Base-by-base conservation (phyloP, 345 rosid genomes). In the Populus deltoides region DNA sequence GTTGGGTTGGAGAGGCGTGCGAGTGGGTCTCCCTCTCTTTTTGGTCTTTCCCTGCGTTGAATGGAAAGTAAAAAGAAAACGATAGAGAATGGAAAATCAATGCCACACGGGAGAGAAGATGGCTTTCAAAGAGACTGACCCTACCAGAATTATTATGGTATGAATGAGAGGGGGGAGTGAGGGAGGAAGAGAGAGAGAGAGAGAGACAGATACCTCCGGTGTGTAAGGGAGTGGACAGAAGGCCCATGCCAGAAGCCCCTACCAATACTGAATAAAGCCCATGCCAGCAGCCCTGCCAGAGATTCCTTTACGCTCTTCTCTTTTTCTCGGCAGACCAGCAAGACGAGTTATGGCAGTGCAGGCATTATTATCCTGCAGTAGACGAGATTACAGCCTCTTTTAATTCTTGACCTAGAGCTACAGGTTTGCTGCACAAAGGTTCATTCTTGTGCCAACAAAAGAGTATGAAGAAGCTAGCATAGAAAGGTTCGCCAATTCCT, bases 81-180 rank as follows among this genome's bases (percentile, higher is more conserved):
- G 59, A 81, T 78, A 41, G 47, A 66, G 78, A 82, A 78, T 59
- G 83, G 79, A 79, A 59, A 84, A 77, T 77, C 73, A 82, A 78
- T 77, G 75, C 79, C 86, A 77, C 85, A 80, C 81, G 69, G 16
- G 73, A 80, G 75, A 78, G 85, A 76, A 76, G 68, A 79, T 76
- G 79, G 71, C 74, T 68, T 66, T 31, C 18, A 53, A 47, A 53
- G 3, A 15, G 47, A 55, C 31, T 22, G 73, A 22, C 85, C 85
- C 66, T 49, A 7, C 29, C 79, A 18, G 51, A 10, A 79, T 81
- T 74, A 69, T 85, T 85, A 75, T 73, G 80, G 72, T 65, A 72
- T 75, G 80, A 79, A 16, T 35, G 8, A 5, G 17, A 81, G 24
- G 70, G 0, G 57, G 17, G 3, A 0, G 22, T 0, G 33, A 31